Evolutionary conservation across 1,284 basidiomycete species (phyloP).

Genomic region (Vanrija sp.): DNA sequence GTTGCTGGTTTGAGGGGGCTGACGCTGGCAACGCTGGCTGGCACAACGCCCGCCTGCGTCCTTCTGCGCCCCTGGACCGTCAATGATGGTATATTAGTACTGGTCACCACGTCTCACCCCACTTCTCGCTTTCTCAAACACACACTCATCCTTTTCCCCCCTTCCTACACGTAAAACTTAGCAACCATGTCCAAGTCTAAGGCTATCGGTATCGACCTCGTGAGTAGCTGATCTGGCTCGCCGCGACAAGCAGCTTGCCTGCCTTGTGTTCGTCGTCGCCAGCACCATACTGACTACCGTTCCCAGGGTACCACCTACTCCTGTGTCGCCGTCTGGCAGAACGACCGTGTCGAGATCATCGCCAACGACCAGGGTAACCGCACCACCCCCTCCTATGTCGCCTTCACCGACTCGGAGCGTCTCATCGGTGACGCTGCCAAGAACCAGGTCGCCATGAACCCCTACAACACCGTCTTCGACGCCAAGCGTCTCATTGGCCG

Average conservation of each 20-base stretch:
- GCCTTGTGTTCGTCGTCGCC: too few species aligned
- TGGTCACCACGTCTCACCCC: neutral
- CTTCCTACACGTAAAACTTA: neutral
- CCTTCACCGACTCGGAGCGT: conserved; percentile 96
- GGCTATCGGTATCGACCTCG: conserved; percentile 3
- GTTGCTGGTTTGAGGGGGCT: too few species aligned
- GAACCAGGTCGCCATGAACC: conserved; percentile 96
- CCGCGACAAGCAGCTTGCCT: too few species aligned
- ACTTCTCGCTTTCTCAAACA: neutral
- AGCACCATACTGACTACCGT: too few species aligned
- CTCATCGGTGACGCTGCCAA: conserved; percentile 95
- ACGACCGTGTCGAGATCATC: conserved; percentile 95
- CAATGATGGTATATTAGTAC: neutral
- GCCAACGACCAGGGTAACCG: conserved; percentile 97
- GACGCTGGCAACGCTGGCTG: neutral
- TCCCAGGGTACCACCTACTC: conserved; percentile 51
- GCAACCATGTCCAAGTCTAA: neutral
- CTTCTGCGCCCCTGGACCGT: too few species aligned
- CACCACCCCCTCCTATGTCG: conserved; percentile 98
- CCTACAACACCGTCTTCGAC: conserved; percentile 91
- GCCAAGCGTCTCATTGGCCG: conserved; percentile 97
- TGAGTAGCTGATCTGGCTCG: too few species aligned
- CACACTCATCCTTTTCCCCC: neutral
- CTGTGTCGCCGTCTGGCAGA: conserved; percentile 95
- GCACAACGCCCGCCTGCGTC: neutral